Conservation (phyloP, 805 yeast species). For the Candida oleophila region DNA sequence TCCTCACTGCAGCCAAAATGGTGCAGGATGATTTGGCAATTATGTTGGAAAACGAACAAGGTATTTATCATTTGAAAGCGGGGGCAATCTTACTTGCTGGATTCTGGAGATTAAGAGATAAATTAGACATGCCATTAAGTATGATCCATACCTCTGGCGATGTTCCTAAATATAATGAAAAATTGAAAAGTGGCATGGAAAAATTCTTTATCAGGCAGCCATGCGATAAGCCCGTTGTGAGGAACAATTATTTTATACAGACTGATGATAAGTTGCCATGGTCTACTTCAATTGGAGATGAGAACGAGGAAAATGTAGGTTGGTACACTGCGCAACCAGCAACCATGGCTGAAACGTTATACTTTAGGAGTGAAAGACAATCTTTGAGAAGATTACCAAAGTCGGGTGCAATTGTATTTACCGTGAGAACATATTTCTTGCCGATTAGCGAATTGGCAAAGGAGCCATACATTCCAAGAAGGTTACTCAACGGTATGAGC, state of each 20-base stretch:
- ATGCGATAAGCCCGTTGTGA: slow-evolving; percentile 61
- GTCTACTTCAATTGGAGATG: slow-evolving; percentile 65
- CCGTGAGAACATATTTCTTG: slow-evolving; percentile 61
- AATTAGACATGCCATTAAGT: slow-evolving; percentile 52
- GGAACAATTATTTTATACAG: slow-evolving; percentile 67
- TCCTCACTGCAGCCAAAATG: slow-evolving; percentile 55
- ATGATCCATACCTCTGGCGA: slow-evolving; percentile 65
- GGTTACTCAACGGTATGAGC: slow-evolving; percentile 56
- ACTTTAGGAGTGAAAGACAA: slow-evolving; percentile 65
- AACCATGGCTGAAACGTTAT: slow-evolving; percentile 42
- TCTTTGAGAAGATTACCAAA: slow-evolving; percentile 59
- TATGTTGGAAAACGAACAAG: slow-evolving; percentile 59
- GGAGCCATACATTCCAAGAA: slow-evolving; percentile 62
- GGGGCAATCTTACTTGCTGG: slow-evolving; percentile 68
- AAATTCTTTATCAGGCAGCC: slow-evolving; percentile 58
- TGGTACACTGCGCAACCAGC: slow-evolving; percentile 65
- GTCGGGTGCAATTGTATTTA: slow-evolving; percentile 57
- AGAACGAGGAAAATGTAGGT: slow-evolving; percentile 50
- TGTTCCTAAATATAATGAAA: slow-evolving; percentile 62
- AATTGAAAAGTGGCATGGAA: slow-evolving; percentile 63
- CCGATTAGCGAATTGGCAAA: slow-evolving; percentile 53
- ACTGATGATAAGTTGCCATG: slow-evolving; percentile 63
- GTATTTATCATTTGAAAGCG: slow-evolving; percentile 54
- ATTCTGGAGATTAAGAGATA: slow-evolving; percentile 67
- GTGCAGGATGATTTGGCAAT: slow-evolving; percentile 69